Conservation (phyloP, 352 stramenopile genomes). For the Phytopythium chamaehyphon region DNA sequence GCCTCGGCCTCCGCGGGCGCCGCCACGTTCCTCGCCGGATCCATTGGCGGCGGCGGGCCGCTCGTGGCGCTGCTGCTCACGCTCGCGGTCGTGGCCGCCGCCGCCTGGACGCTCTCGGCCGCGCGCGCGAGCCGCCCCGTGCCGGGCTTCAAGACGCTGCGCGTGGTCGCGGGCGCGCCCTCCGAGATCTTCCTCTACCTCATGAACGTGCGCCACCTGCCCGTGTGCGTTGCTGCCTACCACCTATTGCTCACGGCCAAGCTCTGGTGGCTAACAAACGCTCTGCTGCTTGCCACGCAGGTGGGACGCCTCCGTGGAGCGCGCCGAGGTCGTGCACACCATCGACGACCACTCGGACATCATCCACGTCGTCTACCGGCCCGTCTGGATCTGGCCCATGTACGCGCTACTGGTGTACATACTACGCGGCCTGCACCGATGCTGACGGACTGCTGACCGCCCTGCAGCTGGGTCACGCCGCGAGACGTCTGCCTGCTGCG, state of each 20-base stretch:
- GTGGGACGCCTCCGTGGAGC: conserved; percentile 67
- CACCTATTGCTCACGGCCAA: no score
- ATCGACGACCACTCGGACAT: conserved; percentile 82
- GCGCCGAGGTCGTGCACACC: conserved; percentile 59
- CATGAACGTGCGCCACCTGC: conserved; percentile 69
- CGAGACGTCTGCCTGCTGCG: conserved; percentile 64
- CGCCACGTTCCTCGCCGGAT: conserved; percentile 59
- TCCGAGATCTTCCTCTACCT: conserved; percentile 74
- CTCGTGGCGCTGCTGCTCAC: conserved; percentile 44
- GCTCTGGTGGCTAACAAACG: background rate
- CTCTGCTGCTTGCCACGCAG: conserved; percentile 9
- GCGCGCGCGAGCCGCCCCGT: conserved; percentile 33
- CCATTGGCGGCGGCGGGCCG: conserved; percentile 60
- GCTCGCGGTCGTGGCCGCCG: conserved; percentile 32
- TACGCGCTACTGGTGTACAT: conserved; percentile 16
- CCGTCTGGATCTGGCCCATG: conserved; percentile 78
- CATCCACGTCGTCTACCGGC: conserved; percentile 66
- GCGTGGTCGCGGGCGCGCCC: conserved; percentile 56
- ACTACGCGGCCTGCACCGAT: background rate
- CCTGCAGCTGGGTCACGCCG: conserved; percentile 52
- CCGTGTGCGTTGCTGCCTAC: conserved; percentile 18
- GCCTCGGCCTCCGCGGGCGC: conserved; percentile 47
- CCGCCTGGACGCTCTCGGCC: conserved; percentile 55
- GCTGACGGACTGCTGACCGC: background rate
- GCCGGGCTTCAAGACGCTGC: conserved; percentile 64